Evolutionary conservation across 2,329 filamentous ascomycete genomes (phyloP), one percentile per base, ranked within the genome.

Genomic region (Sclerotiophoma versabilis): DNA sequence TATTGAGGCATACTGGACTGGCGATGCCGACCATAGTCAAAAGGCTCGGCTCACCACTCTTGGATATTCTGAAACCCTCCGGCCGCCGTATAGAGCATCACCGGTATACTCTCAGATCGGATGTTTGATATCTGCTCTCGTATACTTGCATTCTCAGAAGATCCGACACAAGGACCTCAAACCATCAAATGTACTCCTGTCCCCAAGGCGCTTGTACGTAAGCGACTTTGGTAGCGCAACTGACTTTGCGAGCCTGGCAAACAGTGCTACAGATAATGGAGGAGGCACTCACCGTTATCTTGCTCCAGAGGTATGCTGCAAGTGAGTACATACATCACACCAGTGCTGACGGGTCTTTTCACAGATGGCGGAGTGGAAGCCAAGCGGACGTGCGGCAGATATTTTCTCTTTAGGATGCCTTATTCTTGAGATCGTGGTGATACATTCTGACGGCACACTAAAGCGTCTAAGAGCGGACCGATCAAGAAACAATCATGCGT

Each of bases 21-120:
- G 3, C 1, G 12, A 5, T 3, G 19, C 33, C 1, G 14, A 20
- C 2, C 11, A 22, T 0, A 5, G 4, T 2, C 44, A 38, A 17
- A 38, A 10, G 5, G 4, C 0, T 0, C 44, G 34, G 6, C 33
- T 38, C 2, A 17, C 0, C 5, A 10, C 6, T 6, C 19, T 47
- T 14, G 14, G 12, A 4, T 47, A 38, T 12, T 5, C 14, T 17
- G 11, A 14, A 10, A 1, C n/a, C n/a, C n/a, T n/a, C n/a, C n/a
- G n/a, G n/a, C n/a, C n/a, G n/a, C n/a, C n/a, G 62, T 29, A 85
- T 87, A 70, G 86, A 86, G 67, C 81, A 60, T 25, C 55, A 42
- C 49, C 53, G 0, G 20, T 63, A 5, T 59, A 50, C 17, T 49
- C 42, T 7, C 59, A 55, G 43, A 52, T 65, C 9, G 63, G 63